phyloP scores from a whole-genome alignment of 148 eudicot species.

The Heliosperma pusillum region DNA sequence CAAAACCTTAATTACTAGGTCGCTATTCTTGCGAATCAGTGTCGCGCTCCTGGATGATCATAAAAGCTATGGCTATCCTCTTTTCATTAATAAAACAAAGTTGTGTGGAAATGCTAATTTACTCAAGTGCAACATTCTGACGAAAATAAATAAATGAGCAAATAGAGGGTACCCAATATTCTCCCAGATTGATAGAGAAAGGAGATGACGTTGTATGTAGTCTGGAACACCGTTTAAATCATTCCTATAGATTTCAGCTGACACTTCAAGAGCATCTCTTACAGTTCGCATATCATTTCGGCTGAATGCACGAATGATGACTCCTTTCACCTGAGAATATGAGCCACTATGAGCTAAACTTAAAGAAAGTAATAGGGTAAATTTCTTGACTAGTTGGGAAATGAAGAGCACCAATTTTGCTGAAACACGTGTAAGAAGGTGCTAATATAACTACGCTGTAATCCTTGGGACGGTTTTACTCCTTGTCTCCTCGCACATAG shows the following conservation, averaged over 20 bases:
- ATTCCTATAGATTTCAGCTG: constrained; percentile 77
- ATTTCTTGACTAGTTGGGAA: not conserved
- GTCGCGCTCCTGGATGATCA: no score
- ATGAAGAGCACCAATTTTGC: not conserved
- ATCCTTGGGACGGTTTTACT: not conserved
- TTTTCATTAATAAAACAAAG: no score
- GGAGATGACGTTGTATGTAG: constrained; percentile 29
- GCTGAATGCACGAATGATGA: constrained; percentile 69
- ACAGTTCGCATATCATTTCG: constrained; percentile 81
- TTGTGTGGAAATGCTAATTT: not conserved
- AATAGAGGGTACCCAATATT: constrained; percentile 52
- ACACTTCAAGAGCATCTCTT: constrained; percentile 91
- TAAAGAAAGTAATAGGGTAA: not conserved
- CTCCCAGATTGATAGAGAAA: constrained; percentile 42
- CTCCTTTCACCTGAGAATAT: constrained; percentile 62
- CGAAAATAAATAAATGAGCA: constrained; percentile 1
- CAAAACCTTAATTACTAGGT: no score
- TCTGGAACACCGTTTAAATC: constrained; percentile 63
- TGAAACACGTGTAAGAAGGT: not conserved
- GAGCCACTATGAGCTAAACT: constrained; percentile 7
- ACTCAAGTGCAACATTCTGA: not conserved
- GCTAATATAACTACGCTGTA: not conserved
- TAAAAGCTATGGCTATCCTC: no score
- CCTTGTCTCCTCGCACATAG: not conserved
- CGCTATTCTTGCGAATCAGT: no score